Base-by-base conservation (phyloP, 164 flowering plant species). In the Nelumbo lutea region DNA sequence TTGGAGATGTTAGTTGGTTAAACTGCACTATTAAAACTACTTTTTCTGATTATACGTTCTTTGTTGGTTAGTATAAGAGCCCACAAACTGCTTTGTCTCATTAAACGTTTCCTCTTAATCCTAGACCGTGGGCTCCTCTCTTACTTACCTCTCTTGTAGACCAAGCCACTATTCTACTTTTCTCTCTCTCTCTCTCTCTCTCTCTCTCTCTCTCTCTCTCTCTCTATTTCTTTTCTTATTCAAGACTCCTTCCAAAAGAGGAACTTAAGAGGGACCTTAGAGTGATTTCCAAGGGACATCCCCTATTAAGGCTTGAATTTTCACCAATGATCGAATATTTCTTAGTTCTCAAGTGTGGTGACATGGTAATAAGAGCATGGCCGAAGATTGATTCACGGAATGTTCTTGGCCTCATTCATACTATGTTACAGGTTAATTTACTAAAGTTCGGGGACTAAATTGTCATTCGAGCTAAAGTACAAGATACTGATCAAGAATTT, bases 71-170 rank as follows among this genome's bases (percentile, higher is more conserved):
- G 50, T 65, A 67, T 41, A 27, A 27, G 55, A 71, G 53, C 74
- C 68, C 73, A 71, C 74, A 47, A 51, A 44, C 41, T 6, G 13
- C n/a, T 52, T 41, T 50, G 42, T 67, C 60, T 50, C 45, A 46
- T 52, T 45, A 62, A 51, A 15, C 4, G 3, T 59, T 55, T 46
- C 64, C 13, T 61, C 42, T 44, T 57, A 51, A 42, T 55, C 61
- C 39, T 15, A 9, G 42, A 14, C 9, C 45, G 80, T 72, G 78
- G 70, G 68, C 64, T 61, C 69, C 57, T 65, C 62, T 42, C 55
- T 59, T 66, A 61, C 81, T 77, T 70, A 72, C 79, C 78, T 82
- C 81, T 66, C 85, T 74, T 84, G 64, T 70, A 73, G 61, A 79
- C 63, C 67, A 82, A 77, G 85, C 56, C 72, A 79, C 65, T 70